Conservation (phyloP, 2,329 filamentous ascomycete species). For the Laburnicola sp. region DNA sequence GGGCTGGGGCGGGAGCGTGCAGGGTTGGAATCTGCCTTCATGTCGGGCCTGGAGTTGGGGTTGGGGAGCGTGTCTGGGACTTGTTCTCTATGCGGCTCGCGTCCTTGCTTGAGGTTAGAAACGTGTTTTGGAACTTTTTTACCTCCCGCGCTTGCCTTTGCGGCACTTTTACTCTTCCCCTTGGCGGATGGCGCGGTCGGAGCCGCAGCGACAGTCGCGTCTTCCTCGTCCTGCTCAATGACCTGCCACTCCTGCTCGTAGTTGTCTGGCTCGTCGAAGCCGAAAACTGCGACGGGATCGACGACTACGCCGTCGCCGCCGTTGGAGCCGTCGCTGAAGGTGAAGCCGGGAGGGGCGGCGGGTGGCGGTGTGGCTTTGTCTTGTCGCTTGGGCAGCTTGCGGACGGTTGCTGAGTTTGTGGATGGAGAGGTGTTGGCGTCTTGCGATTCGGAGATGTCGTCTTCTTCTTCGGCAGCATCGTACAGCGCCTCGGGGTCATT, state of each 20-base stretch:
- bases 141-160: background rate
- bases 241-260: conserved; percentile 11
- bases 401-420: background rate
- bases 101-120: too few species aligned
- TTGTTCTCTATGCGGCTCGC: too few species aligned
- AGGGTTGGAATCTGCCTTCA: too few species aligned
- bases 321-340: conserved; percentile 1
- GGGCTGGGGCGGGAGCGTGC: too few species aligned
- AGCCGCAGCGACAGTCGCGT: too few species aligned
- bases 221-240: background rate
- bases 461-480: background rate
- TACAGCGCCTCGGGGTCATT: background rate
- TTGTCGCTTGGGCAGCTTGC: background rate
- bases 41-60: too few species aligned
- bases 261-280: conserved; percentile 8
- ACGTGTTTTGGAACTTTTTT: too few species aligned
- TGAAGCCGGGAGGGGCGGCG: background rate
- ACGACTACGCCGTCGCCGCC: conserved; percentile 13
- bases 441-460: background rate
- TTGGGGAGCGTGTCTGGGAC: too few species aligned
- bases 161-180: background rate
- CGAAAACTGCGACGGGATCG: conserved; percentile 9
- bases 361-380: too few species aligned
- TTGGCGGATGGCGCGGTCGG: background rate
- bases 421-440: background rate